Evolutionary conservation across 768 basidiomycete genomes (phyloP), one percentile per base, ranked within the genome.

Genomic region (Rhodotorula toruloides): DNA sequence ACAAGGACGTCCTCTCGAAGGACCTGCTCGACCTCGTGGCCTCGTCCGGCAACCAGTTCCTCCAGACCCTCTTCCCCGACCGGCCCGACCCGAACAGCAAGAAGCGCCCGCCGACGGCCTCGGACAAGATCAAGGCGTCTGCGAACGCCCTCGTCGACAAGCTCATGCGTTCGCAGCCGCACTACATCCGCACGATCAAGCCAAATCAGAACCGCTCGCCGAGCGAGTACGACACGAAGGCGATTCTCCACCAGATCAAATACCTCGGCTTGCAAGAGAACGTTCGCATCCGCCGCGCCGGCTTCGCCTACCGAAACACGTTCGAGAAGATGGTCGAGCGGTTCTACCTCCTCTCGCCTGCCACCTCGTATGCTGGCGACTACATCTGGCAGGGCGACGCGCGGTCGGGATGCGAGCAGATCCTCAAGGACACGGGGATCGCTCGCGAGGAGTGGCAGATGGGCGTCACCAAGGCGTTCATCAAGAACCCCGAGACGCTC

Each of bases 271-370:
- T 99, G 61, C 91, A 99, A 77, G 96, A 99, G 78, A 99, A 99
- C 76, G 97, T 99, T 59, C 86, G 96, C 53, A 92, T 99, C 48
- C 87, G 96, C 61, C 84, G 96, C 65, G 96, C 96, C 31, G 96
- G 96, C 54, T 99, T 99, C 76, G 96, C 96, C 0, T 99, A 99
- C 78, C 81, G 96, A 65, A 98, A 98, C 73, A 92, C 94, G 2
- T 99, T 99, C 74, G 90, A 94, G 78, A 98, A 97, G 81, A 91
- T 99, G 90, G 90, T 99, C 44, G 92, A 98, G 77, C 83, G 96
- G 67, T 99, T 99, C 79, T 99, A 98, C 77, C 82, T 99, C 34
- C 79, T 99, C 31, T 98, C 96, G 13, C 88, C 91, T 5, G 85
- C 89, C 46, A 96, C 96, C 0, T 97, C 93, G 3, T 99, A 98